Evolutionary conservation across 352 stramenopile genomes (phyloP), one percentile per base, ranked within the genome.

Genomic region (Peronospora belbahrii): DNA sequence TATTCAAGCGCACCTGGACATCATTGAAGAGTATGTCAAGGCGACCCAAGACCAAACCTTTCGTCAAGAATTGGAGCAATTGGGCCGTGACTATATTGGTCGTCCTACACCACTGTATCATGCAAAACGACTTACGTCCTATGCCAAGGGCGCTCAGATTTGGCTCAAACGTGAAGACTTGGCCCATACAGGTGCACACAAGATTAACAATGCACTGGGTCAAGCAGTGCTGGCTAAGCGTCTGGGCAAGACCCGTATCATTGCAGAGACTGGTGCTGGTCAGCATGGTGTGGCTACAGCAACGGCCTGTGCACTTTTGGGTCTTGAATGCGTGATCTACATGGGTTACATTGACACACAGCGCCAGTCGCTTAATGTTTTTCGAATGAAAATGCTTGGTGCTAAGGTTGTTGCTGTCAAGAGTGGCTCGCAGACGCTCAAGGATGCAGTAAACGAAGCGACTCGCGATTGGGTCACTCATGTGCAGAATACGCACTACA

Each of bases 331-430:
- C 59, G 96, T 88, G 5, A 85, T 99, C 6, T 98, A 99, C 86
- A 99, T 99, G 96, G 96, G 96, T 57, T 97, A 95, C 44, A 90
- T 97, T 15, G 96, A 99, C 77, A 98, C 94, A 40, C 76, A 97
- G 66, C 78, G 95, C 56, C 96, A 99, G 78, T 92, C 78, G 62
- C 80, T 98, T 7, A 99, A 99, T 67, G 96, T 99, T 4, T 98
- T 98, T 62, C 89, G 95, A 40, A 99, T 99, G 96, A 98, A 98
- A 65, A 98, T 98, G 67, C 86, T 99, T n/a, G 95, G 96, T 39
- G 95, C 95, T 19, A 98, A 97, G 67, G 95, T 98, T 11, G 72
- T 98, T n/a, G 92, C 95, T 8, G 95, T 98, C n/a, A 83, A 96
- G 49, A 94, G 85, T 36, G 96, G 96, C 47, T 96, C 95, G 55